These are phyloP conservation scores for Gilbertella persicaria DNA, from an alignment of 371 early-diverging fungal species.

Conservation along the genomic window DNA sequence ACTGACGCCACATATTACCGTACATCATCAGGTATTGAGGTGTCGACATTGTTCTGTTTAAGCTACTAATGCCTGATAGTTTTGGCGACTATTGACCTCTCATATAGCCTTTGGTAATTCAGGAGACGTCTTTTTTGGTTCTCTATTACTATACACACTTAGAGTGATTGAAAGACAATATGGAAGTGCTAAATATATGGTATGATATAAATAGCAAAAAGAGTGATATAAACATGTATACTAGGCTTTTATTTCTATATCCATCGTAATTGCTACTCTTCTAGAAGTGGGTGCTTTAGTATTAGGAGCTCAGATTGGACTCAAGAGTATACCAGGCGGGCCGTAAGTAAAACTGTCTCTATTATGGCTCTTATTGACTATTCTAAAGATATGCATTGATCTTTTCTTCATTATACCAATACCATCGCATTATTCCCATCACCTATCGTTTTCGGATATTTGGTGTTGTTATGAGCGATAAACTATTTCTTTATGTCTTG, in stretches of 20 bases:
- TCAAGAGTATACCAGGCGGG: conserved; percentile 61
- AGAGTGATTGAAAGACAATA: conserved; percentile 75
- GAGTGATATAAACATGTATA: too few relatives aligned
- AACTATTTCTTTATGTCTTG: conserved; percentile 61
- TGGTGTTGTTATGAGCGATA: conserved; percentile 65
- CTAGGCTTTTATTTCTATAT: conserved; percentile 67
- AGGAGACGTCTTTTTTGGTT: conserved; percentile 69
- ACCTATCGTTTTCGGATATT: conserved; percentile 65
- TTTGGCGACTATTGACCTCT: conserved; percentile 62
- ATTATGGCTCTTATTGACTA: background rate
- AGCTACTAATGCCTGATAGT: conserved; percentile 33
- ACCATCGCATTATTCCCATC: conserved; percentile 57
- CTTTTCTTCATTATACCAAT: conserved; percentile 67
- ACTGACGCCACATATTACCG: conserved; percentile 64
- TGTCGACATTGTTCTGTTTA: background rate
- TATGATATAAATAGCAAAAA: conserved; percentile 22
- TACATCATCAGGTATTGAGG: conserved; percentile 63
- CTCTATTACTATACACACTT: conserved; percentile 65
- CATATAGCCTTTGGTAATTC: conserved; percentile 67
- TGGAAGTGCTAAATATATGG: conserved; percentile 70
- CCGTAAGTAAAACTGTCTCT: conserved; percentile 45
- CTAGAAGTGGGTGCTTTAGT: conserved; percentile 55
- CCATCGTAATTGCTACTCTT: conserved; percentile 54
- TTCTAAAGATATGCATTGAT: conserved; percentile 54
- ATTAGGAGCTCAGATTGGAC: conserved; percentile 48